Evolutionary conservation across 176 grass and related monocot species (phyloP).

Genomic region (Carex kokanica): DNA sequence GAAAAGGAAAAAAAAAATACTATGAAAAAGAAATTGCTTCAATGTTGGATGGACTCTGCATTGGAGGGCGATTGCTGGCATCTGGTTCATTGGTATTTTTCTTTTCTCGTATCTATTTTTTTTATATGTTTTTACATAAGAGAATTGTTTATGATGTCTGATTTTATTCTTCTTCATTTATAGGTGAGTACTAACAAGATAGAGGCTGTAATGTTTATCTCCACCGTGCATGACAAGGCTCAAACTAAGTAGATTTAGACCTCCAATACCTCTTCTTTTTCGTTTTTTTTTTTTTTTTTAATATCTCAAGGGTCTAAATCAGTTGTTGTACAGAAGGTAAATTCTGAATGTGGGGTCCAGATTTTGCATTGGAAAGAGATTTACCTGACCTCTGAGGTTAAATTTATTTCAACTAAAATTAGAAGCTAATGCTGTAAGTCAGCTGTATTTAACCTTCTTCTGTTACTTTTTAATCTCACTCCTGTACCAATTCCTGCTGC

Average conservation of each 20-base stretch:
- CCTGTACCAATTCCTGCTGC: neutral
- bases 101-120: neutral
- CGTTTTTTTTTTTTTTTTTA: constrained; percentile 18
- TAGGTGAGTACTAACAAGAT: constrained; percentile 25
- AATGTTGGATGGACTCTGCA: neutral
- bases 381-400: neutral
- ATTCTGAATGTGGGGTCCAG: constrained; percentile 29
- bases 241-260: constrained; percentile 38
- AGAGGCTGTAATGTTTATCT: constrained; percentile 11
- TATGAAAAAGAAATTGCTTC: neutral
- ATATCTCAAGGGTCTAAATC: constrained; percentile 31
- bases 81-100: constrained; percentile 17
- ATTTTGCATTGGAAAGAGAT: constrained; percentile 42
- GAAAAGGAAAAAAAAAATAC: constrained; percentile 15
- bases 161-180: constrained; percentile 18
- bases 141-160: neutral
- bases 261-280: constrained; percentile 40
- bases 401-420: constrained; percentile 24
- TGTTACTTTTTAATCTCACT: constrained; percentile 20
- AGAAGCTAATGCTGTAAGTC: constrained; percentile 32
- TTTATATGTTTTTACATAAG: neutral
- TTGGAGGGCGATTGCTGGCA: constrained; percentile 10
- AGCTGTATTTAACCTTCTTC: constrained; percentile 33
- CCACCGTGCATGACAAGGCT: constrained; percentile 18
- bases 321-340: constrained; percentile 49